Evolutionary conservation across 2,329 filamentous ascomycete genomes (phyloP).

Genomic region (Fusarium neocosmosporiellum): DNA sequence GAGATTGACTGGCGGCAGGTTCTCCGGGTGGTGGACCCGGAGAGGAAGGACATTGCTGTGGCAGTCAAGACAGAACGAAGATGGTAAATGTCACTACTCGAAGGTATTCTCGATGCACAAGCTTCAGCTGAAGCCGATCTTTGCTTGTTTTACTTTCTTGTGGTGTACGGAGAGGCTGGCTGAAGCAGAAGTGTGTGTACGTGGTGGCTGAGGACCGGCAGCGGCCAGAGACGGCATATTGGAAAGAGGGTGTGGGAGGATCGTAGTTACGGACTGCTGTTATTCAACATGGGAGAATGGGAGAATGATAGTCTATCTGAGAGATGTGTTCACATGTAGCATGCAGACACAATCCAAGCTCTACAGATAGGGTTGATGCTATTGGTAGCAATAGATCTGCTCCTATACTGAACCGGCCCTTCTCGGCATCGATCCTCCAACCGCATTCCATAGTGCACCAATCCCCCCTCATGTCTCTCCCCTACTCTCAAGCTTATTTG

Average conservation of each 20-base stretch:
- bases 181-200: conserved; percentile 23
- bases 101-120: neutral
- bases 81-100: conserved; percentile 12
- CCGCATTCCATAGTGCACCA: neutral
- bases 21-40: conserved; percentile 45
- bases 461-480: neutral
- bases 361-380: neutral
- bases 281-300: neutral
- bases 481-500: conserved; percentile 7
- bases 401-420: neutral
- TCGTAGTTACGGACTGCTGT: neutral
- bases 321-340: neutral
- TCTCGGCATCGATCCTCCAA: conserved; percentile 2
- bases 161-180: conserved; percentile 9
- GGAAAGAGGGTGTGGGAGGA: conserved; percentile 28
- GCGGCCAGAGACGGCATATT: conserved; percentile 32
- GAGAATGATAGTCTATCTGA: neutral
- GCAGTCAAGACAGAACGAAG: conserved; percentile 26
- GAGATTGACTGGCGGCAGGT: conserved; percentile 49
- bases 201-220: conserved; percentile 16
- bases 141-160: conserved; percentile 7
- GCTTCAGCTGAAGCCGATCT: neutral
- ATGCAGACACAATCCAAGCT: neutral
- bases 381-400: neutral
- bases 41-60: conserved; percentile 42